Evolutionary conservation across 306 rosid genomes (phyloP).

Genomic region (Castanea crenata): DNA sequence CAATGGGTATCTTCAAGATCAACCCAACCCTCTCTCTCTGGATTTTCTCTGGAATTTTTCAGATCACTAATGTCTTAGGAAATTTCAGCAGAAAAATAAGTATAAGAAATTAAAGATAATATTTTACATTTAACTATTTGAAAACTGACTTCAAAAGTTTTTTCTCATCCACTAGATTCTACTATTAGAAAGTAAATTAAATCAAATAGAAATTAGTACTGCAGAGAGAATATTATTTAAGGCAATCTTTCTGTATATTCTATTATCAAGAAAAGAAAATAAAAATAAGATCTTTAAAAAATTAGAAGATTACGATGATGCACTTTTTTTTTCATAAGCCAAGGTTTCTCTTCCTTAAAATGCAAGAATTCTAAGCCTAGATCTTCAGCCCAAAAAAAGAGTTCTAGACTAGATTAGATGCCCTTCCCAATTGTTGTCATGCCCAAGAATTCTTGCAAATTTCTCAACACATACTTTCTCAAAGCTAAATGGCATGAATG

Average conservation of each 20-base stretch:
- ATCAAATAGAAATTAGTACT: neutral
- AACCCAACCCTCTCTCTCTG: neutral
- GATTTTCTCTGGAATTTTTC: neutral
- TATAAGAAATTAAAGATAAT: neutral
- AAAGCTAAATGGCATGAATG: slow-evolving; percentile 3
- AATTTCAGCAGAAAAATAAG: neutral
- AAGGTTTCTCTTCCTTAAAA: neutral
- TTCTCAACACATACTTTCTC: slow-evolving; percentile 5
- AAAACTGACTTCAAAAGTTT: neutral
- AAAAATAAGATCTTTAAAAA: neutral
- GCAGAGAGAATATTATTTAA: neutral
- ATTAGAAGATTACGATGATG: neutral
- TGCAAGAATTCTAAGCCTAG: no score
- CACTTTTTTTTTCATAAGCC: neutral
- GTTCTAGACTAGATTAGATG: neutral
- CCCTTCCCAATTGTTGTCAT: neutral
- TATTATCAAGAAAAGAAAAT: neutral
- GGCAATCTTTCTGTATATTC: neutral
- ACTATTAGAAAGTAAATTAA: neutral
- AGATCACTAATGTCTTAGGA: neutral
- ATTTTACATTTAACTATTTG: neutral
- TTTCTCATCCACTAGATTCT: neutral
- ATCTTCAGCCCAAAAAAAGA: no score
- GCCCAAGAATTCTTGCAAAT: slow-evolving; percentile 14
- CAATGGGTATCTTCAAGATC: neutral